A percentile compares a stretch with the other conserved stretches of the same genome.
These are phyloP conservation scores for Daedaleopsis sinensis DNA, from an alignment of 768 basidiomycete genomes.

Conservation along the genomic window DNA sequence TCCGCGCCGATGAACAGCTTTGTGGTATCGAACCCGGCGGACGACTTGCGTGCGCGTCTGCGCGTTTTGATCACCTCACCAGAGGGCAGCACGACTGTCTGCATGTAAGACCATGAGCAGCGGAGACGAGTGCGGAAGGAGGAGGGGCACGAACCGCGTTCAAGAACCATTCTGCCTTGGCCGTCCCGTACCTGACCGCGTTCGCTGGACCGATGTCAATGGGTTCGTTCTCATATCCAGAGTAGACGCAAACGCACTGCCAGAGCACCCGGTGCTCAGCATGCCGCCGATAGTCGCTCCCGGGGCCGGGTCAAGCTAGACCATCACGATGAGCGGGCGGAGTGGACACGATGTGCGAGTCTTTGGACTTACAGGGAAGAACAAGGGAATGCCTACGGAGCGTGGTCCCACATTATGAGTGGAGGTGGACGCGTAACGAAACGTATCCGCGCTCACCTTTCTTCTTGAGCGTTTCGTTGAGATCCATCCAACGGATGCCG, in stretches of 20 bases:
- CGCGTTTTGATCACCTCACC: conserved; percentile 93
- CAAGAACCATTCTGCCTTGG: conserved; percentile 89
- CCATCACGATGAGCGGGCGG: neutral
- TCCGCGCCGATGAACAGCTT: conserved; percentile 88
- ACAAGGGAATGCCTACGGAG: conserved; percentile 67
- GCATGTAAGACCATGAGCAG: neutral
- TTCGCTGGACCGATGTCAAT: conserved; percentile 50
- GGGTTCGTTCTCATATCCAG: neutral
- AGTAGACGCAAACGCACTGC: conserved; percentile 49
- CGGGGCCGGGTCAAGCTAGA: conserved; percentile 74
- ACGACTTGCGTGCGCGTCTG: conserved; percentile 75
- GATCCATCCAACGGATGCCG: conserved; percentile 69
- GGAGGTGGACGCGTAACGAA: neutral
- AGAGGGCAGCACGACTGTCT: conserved; percentile 89
- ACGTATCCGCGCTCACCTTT: conserved; percentile 44
- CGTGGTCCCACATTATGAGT: neutral
- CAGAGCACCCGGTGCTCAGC: conserved; percentile 85
- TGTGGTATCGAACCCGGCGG: conserved; percentile 84
- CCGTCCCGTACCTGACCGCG: conserved; percentile 86
- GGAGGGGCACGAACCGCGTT: conserved; percentile 58
- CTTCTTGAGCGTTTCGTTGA: conserved; percentile 67
- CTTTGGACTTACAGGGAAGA: conserved; percentile 67
- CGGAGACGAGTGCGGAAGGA: neutral
- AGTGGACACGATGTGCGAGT: neutral
- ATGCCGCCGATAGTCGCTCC: conserved; percentile 86